Percentiles rank a stretch among this genome's conserved stretches.
Conservation (phyloP, 164 flowering plant genomes). For the Stephania japonica region DNA sequence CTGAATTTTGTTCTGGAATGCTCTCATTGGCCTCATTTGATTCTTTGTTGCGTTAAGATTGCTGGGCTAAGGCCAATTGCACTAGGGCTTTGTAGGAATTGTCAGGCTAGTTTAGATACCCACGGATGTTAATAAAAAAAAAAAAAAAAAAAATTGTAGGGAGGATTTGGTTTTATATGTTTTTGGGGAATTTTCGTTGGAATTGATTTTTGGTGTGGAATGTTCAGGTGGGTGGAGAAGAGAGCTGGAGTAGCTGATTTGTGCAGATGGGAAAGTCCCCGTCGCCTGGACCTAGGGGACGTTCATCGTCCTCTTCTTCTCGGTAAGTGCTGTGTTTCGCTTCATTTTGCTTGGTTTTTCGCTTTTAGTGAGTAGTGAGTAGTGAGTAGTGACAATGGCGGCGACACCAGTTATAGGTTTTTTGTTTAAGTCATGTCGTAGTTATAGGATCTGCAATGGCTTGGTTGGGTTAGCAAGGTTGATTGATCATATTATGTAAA, state of each 20-base stretch:
- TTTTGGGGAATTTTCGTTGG: background rate
- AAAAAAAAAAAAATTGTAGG: too few species aligned
- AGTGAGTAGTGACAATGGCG: background rate
- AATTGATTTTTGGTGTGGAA: conserved; percentile 1
- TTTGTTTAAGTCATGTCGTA: background rate
- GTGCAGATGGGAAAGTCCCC: conserved; percentile 53
- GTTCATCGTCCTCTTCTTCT: conserved; percentile 18
- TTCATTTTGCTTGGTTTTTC: background rate
- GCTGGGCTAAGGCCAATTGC: background rate
- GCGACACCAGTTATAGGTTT: background rate
- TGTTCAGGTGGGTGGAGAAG: conserved; percentile 20
- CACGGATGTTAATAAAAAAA: too few species aligned
- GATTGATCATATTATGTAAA: background rate
- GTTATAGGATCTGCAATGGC: background rate
- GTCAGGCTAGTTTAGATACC: too few species aligned
- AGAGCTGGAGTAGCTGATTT: conserved; percentile 17
- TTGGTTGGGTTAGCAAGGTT: background rate
- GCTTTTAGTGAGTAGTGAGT: background rate
- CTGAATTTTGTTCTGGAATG: background rate
- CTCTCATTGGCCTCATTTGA: background rate
- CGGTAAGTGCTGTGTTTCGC: conserved; percentile 3
- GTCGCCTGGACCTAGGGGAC: conserved; percentile 28
- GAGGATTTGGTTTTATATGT: background rate
- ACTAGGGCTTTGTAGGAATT: too few species aligned
- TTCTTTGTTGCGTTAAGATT: too few species aligned